Evolutionary conservation across 2,329 filamentous ascomycete genomes (phyloP), one percentile per base, ranked within the genome.

Genomic region (Xylaria sp.): DNA sequence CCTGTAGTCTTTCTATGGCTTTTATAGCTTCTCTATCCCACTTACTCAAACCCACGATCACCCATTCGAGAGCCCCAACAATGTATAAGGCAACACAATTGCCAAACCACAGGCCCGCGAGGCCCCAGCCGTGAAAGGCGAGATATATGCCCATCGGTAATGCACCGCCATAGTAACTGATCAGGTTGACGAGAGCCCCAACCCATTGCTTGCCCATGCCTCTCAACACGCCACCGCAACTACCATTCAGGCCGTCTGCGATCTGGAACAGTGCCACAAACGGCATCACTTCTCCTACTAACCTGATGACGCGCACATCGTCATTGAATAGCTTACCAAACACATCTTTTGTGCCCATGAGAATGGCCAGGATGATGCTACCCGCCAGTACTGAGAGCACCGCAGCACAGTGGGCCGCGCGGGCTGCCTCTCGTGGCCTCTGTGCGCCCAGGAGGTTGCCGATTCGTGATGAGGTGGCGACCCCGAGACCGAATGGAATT

Each of bases 221-320:
- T 71, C 93, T 82, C 15, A 97, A 81, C 23, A 89, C 89, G 1
- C 94, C 93, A 1, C 94, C 93, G 76, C 93, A 97, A 68, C 89
- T 92, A 0, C 93, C 93, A 75, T 96, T 96, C 40, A 97, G 81
- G 0, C 93, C 94, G 77, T 97, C 93, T 0, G 93, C 93, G 68
- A 97, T 94, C 81, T 97, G 93, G 80, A 97, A 97, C 2, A 97
- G 83, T 0, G 93, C 94, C 0, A 97, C 93, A 74, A 90, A 95
- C 0, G 94, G 94, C 84, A 97, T 90, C 31, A 97, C 91, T 17
- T 90, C 82, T 0, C 91, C 88, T 0, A 94, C 94, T 0, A 97
- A 86, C 9, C 78, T 82, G 51, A 97, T 85, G 0, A 97, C 93
- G 0, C 85, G 80, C 23, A 87, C 80, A 73, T 97, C 93, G 70